A percentile compares a stretch with the other conserved stretches of the same genome.
Evolutionary conservation across 129 eudicot genomes (phyloP).

Genomic region (Tagetes patula): DNA sequence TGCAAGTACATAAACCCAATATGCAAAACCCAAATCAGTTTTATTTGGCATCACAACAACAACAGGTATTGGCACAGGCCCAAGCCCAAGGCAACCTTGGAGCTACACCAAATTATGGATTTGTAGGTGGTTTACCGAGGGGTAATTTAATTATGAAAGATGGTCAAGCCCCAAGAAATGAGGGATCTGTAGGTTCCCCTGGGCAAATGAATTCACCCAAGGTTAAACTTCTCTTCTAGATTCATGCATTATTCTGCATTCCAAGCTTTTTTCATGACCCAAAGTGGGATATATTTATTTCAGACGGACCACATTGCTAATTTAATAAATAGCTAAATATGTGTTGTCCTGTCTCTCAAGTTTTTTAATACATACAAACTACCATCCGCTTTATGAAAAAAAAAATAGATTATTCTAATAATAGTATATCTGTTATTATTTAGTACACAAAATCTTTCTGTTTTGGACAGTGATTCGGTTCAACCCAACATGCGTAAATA

Average conservation of each 20-base stretch:
- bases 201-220: conserved; percentile 84
- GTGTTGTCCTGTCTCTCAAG: not conserved
- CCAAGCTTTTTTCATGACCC: conserved; percentile 16
- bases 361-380: conserved; percentile 5
- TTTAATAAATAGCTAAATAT: not conserved
- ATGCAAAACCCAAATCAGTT: conserved; percentile 78
- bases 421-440: not conserved
- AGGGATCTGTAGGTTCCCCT: conserved; percentile 87
- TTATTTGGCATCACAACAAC: conserved; percentile 84
- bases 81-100: conserved; percentile 81
- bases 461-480: not conserved
- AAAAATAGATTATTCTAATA: not conserved
- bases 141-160: conserved; percentile 78
- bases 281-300: not conserved
- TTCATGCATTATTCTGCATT: conserved; percentile 7
- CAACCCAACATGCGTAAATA: not conserved
- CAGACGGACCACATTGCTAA: not conserved
- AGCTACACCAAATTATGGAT: conserved; percentile 69
- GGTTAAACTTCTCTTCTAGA: conserved; percentile 41
- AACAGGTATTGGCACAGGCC: conserved; percentile 83
- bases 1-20: conserved; percentile 80
- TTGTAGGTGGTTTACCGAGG: conserved; percentile 85
- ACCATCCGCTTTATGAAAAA: not conserved
- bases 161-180: conserved; percentile 80
- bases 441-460: not conserved